Base-by-base conservation (phyloP, 2,329 filamentous ascomycete species). In the Chlorencoelia australis region DNA sequence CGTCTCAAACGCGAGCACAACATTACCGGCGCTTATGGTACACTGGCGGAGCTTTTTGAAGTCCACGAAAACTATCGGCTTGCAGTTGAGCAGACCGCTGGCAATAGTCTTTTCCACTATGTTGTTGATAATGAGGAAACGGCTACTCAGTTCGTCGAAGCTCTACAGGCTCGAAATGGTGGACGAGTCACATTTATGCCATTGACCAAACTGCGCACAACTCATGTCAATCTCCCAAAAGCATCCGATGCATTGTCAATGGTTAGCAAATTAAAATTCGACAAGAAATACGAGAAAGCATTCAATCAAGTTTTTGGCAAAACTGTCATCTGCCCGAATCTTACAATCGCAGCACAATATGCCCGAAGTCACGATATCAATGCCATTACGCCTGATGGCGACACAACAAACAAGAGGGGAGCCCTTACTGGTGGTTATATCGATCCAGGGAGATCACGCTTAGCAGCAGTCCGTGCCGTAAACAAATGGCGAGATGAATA, bases 221-320 rank as follows among this genome's bases (percentile, higher is more conserved):
- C 77, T 39, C 68, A 75, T 11, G 63, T 75, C 33, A 89, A 89
- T 49, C 72, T 95, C 43, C 89, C 91, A 3, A 79, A 83, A 42
- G 84, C 85, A 0, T 82, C 79, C 45, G 89, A 96, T 59, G 89
- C 87, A 2, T 76, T 94, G 22, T 85, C 87, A 1, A 74, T 98
- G 50, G 68, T 95, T 39, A 81, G 78, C 53, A 94, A 93, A 60
- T 73, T 96, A 42, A 72, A 75, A 32, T 98, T 80, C 53, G 82
- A 95, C 34, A 54, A 69, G 2, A 68, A 65, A 43, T 95, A 80
- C 49, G 85, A 93, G 40, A 81, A 76, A 50, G 91, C 91, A 0
- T 91, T 98, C 58, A 79, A 84, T 54, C 88, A 95, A 56, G 86
- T 98, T 1, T 98, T 98, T 61, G 91, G 88, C 30, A 93, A 86